Evolutionary conservation across 2,329 filamentous ascomycete genomes (phyloP), one percentile per base, ranked within the genome.

Genomic region (Xylaria digitata): DNA sequence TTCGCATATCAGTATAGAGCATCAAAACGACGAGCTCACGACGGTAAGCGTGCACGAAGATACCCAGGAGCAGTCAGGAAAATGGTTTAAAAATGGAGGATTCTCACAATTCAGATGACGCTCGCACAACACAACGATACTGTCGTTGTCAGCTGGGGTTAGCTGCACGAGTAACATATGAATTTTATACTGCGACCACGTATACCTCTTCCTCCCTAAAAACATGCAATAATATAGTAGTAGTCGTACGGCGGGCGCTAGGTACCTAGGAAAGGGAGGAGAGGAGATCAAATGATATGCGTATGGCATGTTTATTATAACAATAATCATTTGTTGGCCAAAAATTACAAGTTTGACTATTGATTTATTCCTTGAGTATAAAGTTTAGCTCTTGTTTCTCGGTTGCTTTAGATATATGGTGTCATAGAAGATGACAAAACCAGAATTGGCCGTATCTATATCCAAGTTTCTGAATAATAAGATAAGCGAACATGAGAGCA

Each of bases 311-410:
- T 26, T 46, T 52, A 60, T 52, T 37, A 49, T 23, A 23, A 60
- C 26, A 43, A 49, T 52, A 60, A n/a, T 43, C 40, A 50, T 57
- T 45, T 43, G 54, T 53, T 45, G 30, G 57, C 49, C 30, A 23
- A 42, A 23, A 62, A 53, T 62, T 40, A 37, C 46, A 57, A 30
- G 52, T 37, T 57, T 66, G 46, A 26, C 50, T 55, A 50, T 59
- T 46, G 4, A n/a, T n/a, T 49, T 34, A 8, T 15, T 19, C 21
- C 21, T 23, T 11, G 23, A 37, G 34, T 9, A 30, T 37, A 13
- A 37, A 21, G 17, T n/a, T 32, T 9, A 7, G 26, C 26, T 45
- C 45, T 37, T 37, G 34, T 11, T 17, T 45, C 13, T 9, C 13
- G 65, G 32, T 34, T 34, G 32, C 6, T 6, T 34, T 34, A 34